phyloP scores from a whole-genome alignment of 768 basidiomycete genomes.

The Leccinum aurantiacum region DNA sequence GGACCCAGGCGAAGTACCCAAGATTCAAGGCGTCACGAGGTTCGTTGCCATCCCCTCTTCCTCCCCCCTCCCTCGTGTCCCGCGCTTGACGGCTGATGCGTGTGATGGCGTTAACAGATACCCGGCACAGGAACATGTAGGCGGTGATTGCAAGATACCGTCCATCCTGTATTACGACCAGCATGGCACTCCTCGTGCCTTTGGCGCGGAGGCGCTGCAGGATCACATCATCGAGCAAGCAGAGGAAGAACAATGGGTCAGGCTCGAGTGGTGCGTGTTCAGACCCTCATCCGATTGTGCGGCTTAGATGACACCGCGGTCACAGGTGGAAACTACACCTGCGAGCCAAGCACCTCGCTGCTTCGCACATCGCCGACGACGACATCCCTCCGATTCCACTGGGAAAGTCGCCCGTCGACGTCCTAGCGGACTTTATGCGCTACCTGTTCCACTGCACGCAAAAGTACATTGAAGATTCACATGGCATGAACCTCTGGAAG shows the following conservation, averaged over 20 bases:
- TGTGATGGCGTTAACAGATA: conserved; percentile 24
- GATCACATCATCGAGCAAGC: conserved; percentile 41
- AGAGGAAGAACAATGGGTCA: conserved; percentile 46
- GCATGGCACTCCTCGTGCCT: conserved; percentile 38
- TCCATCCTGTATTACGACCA: conserved; percentile 48
- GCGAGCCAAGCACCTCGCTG: conserved; percentile 34
- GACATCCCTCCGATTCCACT: conserved; percentile 42
- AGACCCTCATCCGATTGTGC: not conserved
- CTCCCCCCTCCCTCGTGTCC: conserved; percentile 9
- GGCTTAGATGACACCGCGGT: not conserved
- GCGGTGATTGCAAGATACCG: conserved; percentile 49
- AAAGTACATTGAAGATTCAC: conserved; percentile 48
- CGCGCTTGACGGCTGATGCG: not conserved
- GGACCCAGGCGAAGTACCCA: conserved; percentile 38
- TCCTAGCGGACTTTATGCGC: conserved; percentile 48
- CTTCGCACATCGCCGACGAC: conserved; percentile 32
- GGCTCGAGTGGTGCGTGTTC: conserved; percentile 42
- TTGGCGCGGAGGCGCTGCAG: conserved; percentile 46
- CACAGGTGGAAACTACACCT: conserved; percentile 41
- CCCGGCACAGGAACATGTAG: conserved; percentile 43
- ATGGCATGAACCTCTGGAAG: conserved; percentile 47
- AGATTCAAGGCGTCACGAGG: conserved; percentile 37
- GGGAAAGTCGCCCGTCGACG: conserved; percentile 40
- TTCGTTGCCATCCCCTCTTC: conserved; percentile 8
- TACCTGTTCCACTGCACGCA: conserved; percentile 46